Conservation (phyloP, 345 rosid species). For the Corymbia maculata region DNA sequence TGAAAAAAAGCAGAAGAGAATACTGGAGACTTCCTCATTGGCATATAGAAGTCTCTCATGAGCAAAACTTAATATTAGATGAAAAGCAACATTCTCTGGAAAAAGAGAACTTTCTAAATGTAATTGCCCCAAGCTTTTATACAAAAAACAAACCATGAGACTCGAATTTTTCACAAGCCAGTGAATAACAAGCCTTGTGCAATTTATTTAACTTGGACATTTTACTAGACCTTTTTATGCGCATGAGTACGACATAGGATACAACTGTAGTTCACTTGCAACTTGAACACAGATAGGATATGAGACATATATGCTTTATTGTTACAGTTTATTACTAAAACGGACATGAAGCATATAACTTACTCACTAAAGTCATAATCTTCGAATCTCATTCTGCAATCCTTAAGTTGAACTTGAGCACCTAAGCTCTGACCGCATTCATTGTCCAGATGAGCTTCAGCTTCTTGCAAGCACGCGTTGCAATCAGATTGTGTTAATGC, state of each 20-base stretch:
- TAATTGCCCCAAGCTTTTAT: neutral
- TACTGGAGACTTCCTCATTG: no score
- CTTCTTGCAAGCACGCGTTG: neutral
- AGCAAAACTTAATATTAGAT: no score
- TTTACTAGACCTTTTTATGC: neutral
- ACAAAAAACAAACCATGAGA: neutral
- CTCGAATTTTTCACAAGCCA: neutral
- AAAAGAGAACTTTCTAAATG: no score
- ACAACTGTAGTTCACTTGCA: neutral
- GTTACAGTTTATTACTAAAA: neutral
- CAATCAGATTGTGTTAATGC: neutral
- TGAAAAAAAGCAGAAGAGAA: no score
- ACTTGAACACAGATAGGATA: neutral
- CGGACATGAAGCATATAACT: neutral
- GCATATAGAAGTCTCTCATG: no score
- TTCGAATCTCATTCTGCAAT: neutral
- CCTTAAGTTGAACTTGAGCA: neutral
- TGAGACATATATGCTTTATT: neutral
- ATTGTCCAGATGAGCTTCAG: neutral
- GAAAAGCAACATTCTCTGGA: no score
- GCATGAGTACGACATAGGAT: neutral
- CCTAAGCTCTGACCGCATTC: neutral
- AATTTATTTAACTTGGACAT: neutral
- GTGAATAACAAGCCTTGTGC: neutral
- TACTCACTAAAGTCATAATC: neutral